These are phyloP conservation scores for Termitomyces sp. DNA, from an alignment of 768 basidiomycete species.

Conservation along the genomic window DNA sequence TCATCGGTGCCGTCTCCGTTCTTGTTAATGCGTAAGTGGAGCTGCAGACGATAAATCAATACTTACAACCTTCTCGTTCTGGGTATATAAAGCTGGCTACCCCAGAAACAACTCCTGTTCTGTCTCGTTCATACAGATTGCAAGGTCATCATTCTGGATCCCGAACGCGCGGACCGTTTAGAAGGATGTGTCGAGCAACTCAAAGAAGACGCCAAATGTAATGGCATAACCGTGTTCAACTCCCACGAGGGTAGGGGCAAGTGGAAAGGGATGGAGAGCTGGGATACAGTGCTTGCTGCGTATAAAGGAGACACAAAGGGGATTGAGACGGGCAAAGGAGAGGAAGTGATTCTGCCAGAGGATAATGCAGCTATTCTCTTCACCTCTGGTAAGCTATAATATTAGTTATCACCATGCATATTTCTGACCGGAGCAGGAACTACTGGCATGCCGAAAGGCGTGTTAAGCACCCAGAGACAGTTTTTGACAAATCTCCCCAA, in stretches of 20 bases:
- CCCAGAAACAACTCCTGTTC: slow-evolving; percentile 33
- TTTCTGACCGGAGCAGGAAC: slow-evolving; percentile 19
- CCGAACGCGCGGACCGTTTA: slow-evolving; percentile 38
- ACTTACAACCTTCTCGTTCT: neutral
- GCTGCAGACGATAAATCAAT: neutral
- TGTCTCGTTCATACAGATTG: slow-evolving; percentile 39
- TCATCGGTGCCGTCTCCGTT: slow-evolving; percentile 46
- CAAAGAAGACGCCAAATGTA: slow-evolving; percentile 22
- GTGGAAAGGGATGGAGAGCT: slow-evolving; percentile 37
- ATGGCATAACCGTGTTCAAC: slow-evolving; percentile 33
- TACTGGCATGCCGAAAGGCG: slow-evolving; percentile 37
- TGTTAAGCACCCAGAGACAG: slow-evolving; percentile 46
- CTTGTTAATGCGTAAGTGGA: slow-evolving; percentile 39
- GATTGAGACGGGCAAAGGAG: slow-evolving; percentile 22
- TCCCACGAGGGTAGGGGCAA: slow-evolving; percentile 32
- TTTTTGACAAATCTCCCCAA: slow-evolving; percentile 45
- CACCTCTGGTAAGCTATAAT: slow-evolving; percentile 37
- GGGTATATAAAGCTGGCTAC: slow-evolving; percentile 29
- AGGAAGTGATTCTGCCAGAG: slow-evolving; percentile 33
- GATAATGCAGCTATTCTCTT: slow-evolving; percentile 49
- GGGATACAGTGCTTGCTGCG: slow-evolving; percentile 28
- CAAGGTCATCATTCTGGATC: slow-evolving; percentile 40
- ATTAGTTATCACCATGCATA: neutral
- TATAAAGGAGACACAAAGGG: slow-evolving; percentile 25
- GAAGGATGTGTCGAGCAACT: slow-evolving; percentile 23